Evolutionary conservation across 1,139 yeast genomes (phyloP), one percentile per base, ranked within the genome.

Genomic region (Tardiomyces blankii): DNA sequence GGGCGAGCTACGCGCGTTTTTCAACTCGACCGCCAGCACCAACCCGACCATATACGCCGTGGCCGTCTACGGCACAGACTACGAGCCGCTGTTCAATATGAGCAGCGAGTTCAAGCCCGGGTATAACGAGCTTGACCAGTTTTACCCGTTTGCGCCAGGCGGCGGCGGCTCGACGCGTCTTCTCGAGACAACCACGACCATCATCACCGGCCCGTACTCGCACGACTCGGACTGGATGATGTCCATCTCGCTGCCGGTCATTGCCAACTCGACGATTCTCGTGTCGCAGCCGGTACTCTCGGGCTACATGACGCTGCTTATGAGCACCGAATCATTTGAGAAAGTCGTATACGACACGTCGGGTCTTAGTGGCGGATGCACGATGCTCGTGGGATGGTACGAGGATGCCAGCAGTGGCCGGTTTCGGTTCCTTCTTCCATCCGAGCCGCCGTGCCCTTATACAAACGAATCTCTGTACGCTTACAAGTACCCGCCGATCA

Each of bases 231-330:
- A 14, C 16, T 30, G 16, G 16, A 74, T 72, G 56, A 63, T 78
- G 65, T 80, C 85, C 1, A 57, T 80, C 41, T 78, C 87, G 0
- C 55, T 87, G 6, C 93, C 96, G 0, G 75, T 88, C 1, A 78
- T 72, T 57, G 77, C 87, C 14, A 82, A 84, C 58, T 73, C 82
- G 13, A 83, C 95, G 4, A 81, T 86, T 23, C 68, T 85, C 44
- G 64, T 82, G 23, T 66, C 73, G 28, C 66, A 73, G 16, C 79
- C 83, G 2, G 70, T 75, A 18, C 68, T 84, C 4, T 75, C 82
- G 1, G 96, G 96, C 0, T 88, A 78, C 62, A 57, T 87, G 41
- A 74, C 94, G 0, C 74, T 85, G 6, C 65, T 85, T 1, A 73
- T 84, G 54, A 70, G 73, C 50, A 85, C 91, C 0, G 68, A 69